These are phyloP conservation scores for Przewalskia tangutica DNA, from an alignment of 257 asterid species.

Conservation along the genomic window DNA sequence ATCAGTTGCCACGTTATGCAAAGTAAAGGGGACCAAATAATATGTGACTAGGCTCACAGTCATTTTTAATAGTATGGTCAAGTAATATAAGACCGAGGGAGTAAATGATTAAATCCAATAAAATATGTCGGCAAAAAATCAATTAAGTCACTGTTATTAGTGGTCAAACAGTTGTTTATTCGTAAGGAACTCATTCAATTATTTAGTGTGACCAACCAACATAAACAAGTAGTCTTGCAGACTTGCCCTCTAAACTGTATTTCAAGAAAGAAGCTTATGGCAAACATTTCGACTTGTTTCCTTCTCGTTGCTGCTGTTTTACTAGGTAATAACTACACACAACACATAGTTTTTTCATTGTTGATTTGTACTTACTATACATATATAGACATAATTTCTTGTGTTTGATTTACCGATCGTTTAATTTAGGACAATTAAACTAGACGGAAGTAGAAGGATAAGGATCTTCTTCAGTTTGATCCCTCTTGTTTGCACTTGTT, in stretches of 20 bases:
- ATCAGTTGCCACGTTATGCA: background rate
- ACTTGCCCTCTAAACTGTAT: background rate
- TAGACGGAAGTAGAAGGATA: background rate
- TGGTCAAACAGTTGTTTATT: background rate
- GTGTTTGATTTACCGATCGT: background rate
- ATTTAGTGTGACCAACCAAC: background rate
- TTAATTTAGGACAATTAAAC: background rate
- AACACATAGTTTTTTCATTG: background rate
- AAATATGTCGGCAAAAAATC: background rate
- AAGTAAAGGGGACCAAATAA: background rate
- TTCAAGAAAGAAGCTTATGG: background rate
- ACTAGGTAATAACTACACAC: background rate
- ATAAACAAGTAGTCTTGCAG: background rate
- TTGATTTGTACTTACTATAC: background rate
- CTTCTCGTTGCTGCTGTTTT: background rate
- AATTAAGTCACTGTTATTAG: background rate
- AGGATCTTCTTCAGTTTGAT: background rate
- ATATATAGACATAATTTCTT: background rate
- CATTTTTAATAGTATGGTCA: too few species aligned
- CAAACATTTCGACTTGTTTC: background rate
- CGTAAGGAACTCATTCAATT: background rate
- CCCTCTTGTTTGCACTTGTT: background rate
- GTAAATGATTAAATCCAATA: background rate
- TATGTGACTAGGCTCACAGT: too few species aligned
- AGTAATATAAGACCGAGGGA: too few species aligned